Evolutionary conservation across 164 flowering plant species (phyloP), one percentile per base, ranked within the genome.

Genomic region (Chimonanthus salicifolius): DNA sequence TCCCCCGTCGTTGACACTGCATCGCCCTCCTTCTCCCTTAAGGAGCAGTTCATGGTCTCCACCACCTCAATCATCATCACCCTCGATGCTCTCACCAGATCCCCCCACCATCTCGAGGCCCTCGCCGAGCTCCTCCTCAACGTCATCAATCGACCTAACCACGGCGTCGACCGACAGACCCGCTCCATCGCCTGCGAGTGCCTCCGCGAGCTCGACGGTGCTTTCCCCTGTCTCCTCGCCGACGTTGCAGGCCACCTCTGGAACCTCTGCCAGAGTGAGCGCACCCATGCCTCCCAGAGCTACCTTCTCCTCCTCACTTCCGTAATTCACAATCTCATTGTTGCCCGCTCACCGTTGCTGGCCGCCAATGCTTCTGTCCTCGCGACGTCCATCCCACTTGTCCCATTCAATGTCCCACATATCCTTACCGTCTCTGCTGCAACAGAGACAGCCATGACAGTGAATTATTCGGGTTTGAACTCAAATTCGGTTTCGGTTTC

Each of bases 161-260:
- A 87, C 60, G 88, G 99, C 2, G n/a, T 75, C 7, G 98, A 93
- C 73, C 85, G 99, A n/a, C 94, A 90, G 58, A 83, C 89, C 0
- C 78, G 99, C 11, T 89, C 82, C 0, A 72, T 87, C 2, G 97
- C 96, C 2, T 92, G 96, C 70, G 99, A 93, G 83, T 95, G 99
- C 72, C 76, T 95, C 76, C 85, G 99, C 64, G 90, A 93, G 51
- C 73, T 95, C 72, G 99, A 95, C 85, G 77, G 79, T 20, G 85
- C 84, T 4, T 84, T 69, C 60, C 98, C 98, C 5, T 84, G 96
- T 62, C 77, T 95, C 79, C 81, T 95, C 2, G 76, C 86, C 2
- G 94, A 89, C 18, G 72, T 89, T 16, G 82, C 83, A 1, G 90
- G 90, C 0, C 94, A 93, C 70, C 72, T 95, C 71, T 95, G 98